Conservation (phyloP, 2,329 filamentous ascomycete genomes). For the Epicoccum sorghinum region DNA sequence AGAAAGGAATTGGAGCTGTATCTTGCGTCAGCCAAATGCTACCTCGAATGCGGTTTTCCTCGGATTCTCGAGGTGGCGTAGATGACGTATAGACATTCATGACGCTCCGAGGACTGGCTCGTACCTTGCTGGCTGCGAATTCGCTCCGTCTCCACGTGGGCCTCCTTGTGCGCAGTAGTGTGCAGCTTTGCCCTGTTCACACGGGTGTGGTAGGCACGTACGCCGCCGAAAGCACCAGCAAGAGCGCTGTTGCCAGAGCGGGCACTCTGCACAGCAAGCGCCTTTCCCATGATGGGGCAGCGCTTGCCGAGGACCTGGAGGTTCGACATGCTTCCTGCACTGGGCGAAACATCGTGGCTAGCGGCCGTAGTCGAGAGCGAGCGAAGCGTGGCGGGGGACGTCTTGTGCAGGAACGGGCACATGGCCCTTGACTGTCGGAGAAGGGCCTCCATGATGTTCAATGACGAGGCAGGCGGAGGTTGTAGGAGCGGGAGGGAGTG, state of each 20-base stretch:
- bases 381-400: conserved; percentile 87
- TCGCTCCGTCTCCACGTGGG: conserved; percentile 69
- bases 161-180: conserved; percentile 77
- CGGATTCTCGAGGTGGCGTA: conserved; percentile 2
- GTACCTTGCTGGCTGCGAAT: conserved; percentile 51
- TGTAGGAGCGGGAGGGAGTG: not conserved
- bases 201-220: conserved; percentile 55
- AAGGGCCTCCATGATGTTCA: conserved; percentile 79
- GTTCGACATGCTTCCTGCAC: conserved; percentile 95
- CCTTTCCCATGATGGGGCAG: conserved; percentile 99
- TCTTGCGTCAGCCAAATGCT: not conserved
- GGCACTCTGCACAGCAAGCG: conserved; percentile 79
- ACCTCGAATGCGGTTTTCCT: conserved; percentile 4
- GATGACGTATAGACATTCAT: conserved; percentile 3
- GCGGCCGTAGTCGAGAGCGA: conserved; percentile 79
- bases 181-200: conserved; percentile 77
- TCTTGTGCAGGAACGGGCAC: conserved; percentile 97
- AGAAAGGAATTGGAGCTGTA: conserved; percentile 39
- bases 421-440: conserved; percentile 94
- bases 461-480: conserved; percentile 15
- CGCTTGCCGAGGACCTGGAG: conserved; percentile 91
- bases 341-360: conserved; percentile 70
- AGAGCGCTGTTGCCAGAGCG: conserved; percentile 55
- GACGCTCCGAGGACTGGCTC: conserved; percentile 12
- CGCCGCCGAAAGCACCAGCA: conserved; percentile 57